These are phyloP conservation scores for Wickerhamomyces kurtzmanii DNA, from an alignment of 805 yeast genomes.

Conservation along the genomic window DNA sequence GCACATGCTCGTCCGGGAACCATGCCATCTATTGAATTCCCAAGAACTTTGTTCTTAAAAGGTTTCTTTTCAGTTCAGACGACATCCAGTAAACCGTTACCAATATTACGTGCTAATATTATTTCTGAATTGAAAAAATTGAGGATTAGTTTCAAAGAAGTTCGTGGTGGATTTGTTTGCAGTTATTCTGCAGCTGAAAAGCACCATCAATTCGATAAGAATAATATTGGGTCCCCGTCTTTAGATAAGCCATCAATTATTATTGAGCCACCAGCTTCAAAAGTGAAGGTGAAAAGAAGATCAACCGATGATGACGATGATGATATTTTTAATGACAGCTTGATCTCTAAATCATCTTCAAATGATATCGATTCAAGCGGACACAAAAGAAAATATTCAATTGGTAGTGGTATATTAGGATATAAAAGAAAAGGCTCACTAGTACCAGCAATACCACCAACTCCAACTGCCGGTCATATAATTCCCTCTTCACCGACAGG, in stretches of 20 bases:
- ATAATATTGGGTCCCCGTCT: not conserved
- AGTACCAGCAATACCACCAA: conserved; percentile 36
- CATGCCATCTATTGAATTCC: conserved; percentile 93
- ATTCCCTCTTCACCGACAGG: conserved; percentile 18
- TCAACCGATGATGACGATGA: conserved; percentile 9
- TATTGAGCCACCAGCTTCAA: not conserved
- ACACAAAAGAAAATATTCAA: conserved; percentile 55
- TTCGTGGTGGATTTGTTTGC: conserved; percentile 90
- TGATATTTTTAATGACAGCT: conserved; percentile 8
- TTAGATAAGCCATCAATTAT: not conserved
- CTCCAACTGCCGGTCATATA: conserved; percentile 37
- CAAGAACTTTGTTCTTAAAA: conserved; percentile 81
- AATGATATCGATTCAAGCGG: conserved; percentile 6
- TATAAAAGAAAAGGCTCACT: conserved; percentile 33
- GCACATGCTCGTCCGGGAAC: conserved; percentile 59
- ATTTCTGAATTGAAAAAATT: conserved; percentile 65
- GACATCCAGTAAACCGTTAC: conserved; percentile 86
- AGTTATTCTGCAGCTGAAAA: too few relatives aligned
- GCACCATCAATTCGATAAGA: conserved; percentile 31
- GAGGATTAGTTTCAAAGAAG: conserved; percentile 79
- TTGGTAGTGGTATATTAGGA: conserved; percentile 46
- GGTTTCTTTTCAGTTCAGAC: conserved; percentile 94
- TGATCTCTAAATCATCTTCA: conserved; percentile 2
- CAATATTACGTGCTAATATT: conserved; percentile 78
- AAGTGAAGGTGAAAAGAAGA: conserved; percentile 1